A percentile compares a stretch with the other conserved stretches of the same genome.
These are phyloP conservation scores for Coniochaeta hoffmannii DNA, from an alignment of 2,329 filamentous ascomycete species.

Conservation along the genomic window DNA sequence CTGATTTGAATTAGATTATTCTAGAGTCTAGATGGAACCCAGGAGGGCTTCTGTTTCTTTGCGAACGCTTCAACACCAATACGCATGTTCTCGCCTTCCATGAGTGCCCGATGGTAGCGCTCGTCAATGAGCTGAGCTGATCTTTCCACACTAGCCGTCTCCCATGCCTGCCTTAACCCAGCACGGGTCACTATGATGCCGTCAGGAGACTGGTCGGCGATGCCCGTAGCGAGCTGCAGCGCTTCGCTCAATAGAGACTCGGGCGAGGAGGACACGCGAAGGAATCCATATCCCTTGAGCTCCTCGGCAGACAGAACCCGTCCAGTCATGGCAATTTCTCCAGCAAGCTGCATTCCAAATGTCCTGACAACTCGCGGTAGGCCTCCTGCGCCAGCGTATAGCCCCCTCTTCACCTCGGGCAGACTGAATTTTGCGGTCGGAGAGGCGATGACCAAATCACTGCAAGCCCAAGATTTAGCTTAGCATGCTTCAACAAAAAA, in stretches of 20 bases:
- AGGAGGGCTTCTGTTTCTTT: constrained; percentile 39
- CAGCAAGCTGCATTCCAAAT: constrained; percentile 35
- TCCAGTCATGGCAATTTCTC: constrained; percentile 42
- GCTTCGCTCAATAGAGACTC: constrained; percentile 28
- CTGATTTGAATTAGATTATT: not conserved
- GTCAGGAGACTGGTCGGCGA: constrained; percentile 27
- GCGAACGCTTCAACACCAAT: constrained; percentile 44
- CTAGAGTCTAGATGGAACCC: constrained; percentile 40
- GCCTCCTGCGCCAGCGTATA: constrained; percentile 44
- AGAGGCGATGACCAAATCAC: constrained; percentile 45
- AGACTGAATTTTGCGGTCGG: constrained; percentile 43
- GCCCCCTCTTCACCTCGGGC: constrained; percentile 46
- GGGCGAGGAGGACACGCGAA: constrained; percentile 23
- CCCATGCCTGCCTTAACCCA: constrained; percentile 29
- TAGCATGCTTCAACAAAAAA: no score
- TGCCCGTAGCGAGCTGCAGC: constrained; percentile 23
- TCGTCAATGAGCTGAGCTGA: constrained; percentile 31
- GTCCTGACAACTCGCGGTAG: constrained; percentile 41
- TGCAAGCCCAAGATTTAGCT: no score
- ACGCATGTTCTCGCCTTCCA: constrained; percentile 37
- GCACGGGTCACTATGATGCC: constrained; percentile 31
- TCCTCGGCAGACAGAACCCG: constrained; percentile 35
- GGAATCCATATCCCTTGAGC: constrained; percentile 24
- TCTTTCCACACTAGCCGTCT: constrained; percentile 29
- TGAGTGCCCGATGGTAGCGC: constrained; percentile 29